Base-by-base conservation (phyloP, 352 stramenopile species). In the Phytophthora quininea region DNA sequence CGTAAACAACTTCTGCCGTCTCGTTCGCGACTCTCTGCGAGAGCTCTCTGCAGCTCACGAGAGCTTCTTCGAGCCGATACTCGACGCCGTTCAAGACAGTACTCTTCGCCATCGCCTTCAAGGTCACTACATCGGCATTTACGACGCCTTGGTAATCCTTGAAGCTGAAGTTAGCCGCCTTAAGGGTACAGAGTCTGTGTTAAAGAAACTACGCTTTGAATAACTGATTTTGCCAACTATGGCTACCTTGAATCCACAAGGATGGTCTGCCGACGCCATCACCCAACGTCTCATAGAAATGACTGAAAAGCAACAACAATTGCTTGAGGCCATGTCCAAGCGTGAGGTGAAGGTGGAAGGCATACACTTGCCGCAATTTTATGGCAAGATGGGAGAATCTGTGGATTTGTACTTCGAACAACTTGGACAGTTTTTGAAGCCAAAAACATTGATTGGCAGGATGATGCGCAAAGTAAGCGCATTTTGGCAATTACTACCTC, bases 331-430 rank as follows among this genome's bases (percentile, higher is more conserved):
- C 42, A 60, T 67, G 42, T 50, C 4, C 29, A 67, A 67, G 31
- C 59, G 59, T 60, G 59, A 58, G 10, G 51, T 67, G 19, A 67
- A 56, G 31, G 61, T 68, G 15, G 52, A 58, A 68, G 53, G 61
- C 27, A 67, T 68, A 15, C 45, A 43, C 46, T 43, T 56, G 46
- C 57, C 57, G 8, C 57, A 57, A 55, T 64, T 64, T 27, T 53
- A 37, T 35, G 57, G 57, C 57, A 51, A 64, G 33, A 62, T 53
- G 15, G 29, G 29, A 8, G 37, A 53, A 54, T 69, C 62, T 5
- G 42, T 69, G 14, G 40, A 64, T 43, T 46, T 69, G 38, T 69
- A 69, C 54, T 61, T 59, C 27, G 62, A 62, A n/a, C 62, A 69
- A 64, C n/a, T 69, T 33, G 53, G 19, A 33, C 40, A 62, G 32